Evolutionary conservation across 2,329 filamentous ascomycete species (phyloP).

Genomic region (Allantophomopsis cytisporea): DNA sequence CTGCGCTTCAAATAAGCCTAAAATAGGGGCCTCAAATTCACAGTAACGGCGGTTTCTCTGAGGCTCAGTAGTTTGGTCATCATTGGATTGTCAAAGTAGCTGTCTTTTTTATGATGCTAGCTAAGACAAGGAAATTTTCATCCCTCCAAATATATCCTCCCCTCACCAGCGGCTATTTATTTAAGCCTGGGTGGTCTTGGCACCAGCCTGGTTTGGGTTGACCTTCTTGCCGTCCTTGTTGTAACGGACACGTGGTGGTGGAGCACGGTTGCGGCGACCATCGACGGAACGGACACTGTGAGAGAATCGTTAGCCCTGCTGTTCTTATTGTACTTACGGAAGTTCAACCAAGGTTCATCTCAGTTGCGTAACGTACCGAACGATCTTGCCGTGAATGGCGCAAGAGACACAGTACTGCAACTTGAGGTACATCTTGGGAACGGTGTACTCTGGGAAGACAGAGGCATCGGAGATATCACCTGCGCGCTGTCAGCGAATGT

Average conservation of each 20-base stretch:
- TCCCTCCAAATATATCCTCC: background rate
- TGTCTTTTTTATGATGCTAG: background rate
- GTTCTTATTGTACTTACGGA: constrained; percentile 26
- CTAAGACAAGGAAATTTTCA: background rate
- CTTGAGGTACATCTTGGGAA: constrained; percentile 99
- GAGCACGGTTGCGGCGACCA: constrained; percentile 97
- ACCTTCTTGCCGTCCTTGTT: constrained; percentile 99
- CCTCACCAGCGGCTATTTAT: constrained; percentile 17
- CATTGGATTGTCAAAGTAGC: background rate
- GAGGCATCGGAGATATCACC: constrained; percentile 99
- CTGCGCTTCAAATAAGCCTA: no score
- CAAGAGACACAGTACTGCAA: constrained; percentile 99
- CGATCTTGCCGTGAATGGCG: constrained; percentile 99
- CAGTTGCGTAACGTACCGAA: constrained; percentile 68
- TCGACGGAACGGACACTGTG: constrained; percentile 88
- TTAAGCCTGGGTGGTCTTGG: constrained; percentile 5
- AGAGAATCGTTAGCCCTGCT: constrained; percentile 13
- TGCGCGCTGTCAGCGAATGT: constrained; percentile 24
- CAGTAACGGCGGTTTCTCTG: no score
- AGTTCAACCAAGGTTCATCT: constrained; percentile 49
- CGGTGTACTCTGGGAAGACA: constrained; percentile 97
- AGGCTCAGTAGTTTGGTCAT: background rate
- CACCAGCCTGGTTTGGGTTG: constrained; percentile 55
- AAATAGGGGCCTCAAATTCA: no score
- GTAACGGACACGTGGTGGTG: constrained; percentile 94